A percentile compares a stretch with the other conserved stretches of the same genome.
Conservation (phyloP, 805 yeast genomes). For the Kodamaea nitidulidarum region DNA sequence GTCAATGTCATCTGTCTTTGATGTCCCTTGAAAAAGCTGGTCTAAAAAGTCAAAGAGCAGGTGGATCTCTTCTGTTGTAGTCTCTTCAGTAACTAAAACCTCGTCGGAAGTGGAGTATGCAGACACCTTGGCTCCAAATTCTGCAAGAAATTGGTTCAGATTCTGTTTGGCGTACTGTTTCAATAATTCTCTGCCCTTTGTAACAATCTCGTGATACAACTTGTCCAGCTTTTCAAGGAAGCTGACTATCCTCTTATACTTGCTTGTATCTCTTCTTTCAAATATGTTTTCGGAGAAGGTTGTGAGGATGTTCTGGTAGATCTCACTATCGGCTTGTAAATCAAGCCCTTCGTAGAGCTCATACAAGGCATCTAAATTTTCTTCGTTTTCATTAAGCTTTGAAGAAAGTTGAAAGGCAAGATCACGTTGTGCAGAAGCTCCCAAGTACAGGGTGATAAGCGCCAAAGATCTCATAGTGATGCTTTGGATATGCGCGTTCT, state of each 20-base stretch:
- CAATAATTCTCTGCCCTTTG: neutral
- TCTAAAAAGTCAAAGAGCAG: slow-evolving; percentile 7
- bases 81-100: neutral
- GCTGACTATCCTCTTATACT: slow-evolving; percentile 12
- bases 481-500: too few species aligned
- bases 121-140: neutral
- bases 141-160: slow-evolving; percentile 6
- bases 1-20: slow-evolving; percentile 3
- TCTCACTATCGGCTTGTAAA: slow-evolving; percentile 4
- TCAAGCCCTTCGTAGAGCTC: slow-evolving; percentile 25
- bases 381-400: slow-evolving; percentile 14
- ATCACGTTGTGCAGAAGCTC: slow-evolving; percentile 16
- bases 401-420: slow-evolving; percentile 19
- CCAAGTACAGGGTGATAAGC: slow-evolving; percentile 24
- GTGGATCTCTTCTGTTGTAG: slow-evolving; percentile 1
- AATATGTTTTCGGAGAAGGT: slow-evolving; percentile 6
- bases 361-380: slow-evolving; percentile 19
- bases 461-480: slow-evolving; percentile 11
- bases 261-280: slow-evolving; percentile 2
- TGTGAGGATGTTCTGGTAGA: slow-evolving; percentile 8
- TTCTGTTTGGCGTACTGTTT: slow-evolving; percentile 2
- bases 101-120: neutral
- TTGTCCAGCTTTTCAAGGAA: slow-evolving; percentile 15
- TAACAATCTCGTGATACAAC: slow-evolving; percentile 14
- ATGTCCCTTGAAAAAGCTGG: slow-evolving; percentile 4